These are phyloP conservation scores for Nakazawaea wickerhamii DNA, from an alignment of 805 yeast genomes.

Conservation along the genomic window DNA sequence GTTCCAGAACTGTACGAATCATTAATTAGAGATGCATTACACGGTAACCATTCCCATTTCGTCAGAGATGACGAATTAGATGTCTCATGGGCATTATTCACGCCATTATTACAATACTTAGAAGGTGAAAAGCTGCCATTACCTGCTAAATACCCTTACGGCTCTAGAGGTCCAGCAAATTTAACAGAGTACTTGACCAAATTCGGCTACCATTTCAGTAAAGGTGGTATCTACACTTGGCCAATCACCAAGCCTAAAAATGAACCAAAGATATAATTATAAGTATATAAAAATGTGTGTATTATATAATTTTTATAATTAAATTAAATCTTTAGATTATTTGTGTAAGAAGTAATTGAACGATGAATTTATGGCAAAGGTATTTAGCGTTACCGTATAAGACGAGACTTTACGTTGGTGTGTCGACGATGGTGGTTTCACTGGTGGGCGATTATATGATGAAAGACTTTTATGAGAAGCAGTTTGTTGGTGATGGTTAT, in stretches of 20 bases:
- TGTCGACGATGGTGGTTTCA: conserved; percentile 26
- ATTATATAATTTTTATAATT: too few relatives aligned
- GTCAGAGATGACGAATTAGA: conserved; percentile 98
- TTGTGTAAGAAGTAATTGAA: too few relatives aligned
- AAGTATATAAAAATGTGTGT: neutral
- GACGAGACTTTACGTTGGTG: conserved; percentile 27
- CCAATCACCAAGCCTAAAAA: conserved; percentile 63
- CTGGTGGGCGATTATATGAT: conserved; percentile 25
- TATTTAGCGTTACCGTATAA: conserved; percentile 23
- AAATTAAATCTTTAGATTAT: too few relatives aligned
- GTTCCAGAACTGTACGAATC: conserved; percentile 98
- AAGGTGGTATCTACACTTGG: conserved; percentile 76
- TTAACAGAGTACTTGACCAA: conserved; percentile 55
- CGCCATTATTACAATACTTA: conserved; percentile 78
- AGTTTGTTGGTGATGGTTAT: too few relatives aligned
- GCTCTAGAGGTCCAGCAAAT: conserved; percentile 80
- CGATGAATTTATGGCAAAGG: conserved; percentile 11
- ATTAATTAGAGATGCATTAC: conserved; percentile 80
- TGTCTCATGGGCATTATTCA: conserved; percentile 86
- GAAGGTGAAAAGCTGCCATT: conserved; percentile 67
- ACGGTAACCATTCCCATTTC: conserved; percentile 94
- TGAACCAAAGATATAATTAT: conserved; percentile 3
- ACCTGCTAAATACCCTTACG: conserved; percentile 75
- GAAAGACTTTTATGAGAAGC: too few relatives aligned
- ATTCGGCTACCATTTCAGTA: conserved; percentile 70